phyloP scores from a whole-genome alignment of 345 rosid species.

The Acer campestre region DNA sequence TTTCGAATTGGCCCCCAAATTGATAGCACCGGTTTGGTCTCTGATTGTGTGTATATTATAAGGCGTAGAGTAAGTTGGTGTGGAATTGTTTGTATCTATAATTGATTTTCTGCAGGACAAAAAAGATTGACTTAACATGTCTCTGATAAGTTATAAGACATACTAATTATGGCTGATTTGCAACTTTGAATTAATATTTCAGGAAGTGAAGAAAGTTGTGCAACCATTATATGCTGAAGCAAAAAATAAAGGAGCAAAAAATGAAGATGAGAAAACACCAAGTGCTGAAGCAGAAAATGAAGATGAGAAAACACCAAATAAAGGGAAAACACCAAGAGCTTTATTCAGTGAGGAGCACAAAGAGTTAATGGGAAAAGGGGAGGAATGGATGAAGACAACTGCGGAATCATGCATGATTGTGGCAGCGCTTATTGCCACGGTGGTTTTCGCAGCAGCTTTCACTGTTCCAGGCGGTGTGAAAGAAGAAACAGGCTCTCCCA shows the following conservation, averaged over 20 bases:
- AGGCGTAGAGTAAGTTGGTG: too few relatives aligned
- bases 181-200: too few relatives aligned
- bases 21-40: too few relatives aligned
- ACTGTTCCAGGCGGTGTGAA: constrained; percentile 18
- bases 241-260: too few relatives aligned
- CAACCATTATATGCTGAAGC: constrained; percentile 9
- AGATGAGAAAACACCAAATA: not conserved
- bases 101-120: too few relatives aligned
- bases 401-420: constrained; percentile 12
- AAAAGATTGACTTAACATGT: too few relatives aligned
- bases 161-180: too few relatives aligned
- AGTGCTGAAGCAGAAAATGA: constrained; percentile 3
- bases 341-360: not conserved
- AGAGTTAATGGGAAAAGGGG: not conserved
- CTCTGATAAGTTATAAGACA: too few relatives aligned
- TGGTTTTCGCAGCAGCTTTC: constrained; percentile 15
- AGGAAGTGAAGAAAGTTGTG: constrained; percentile 25
- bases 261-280: too few relatives aligned
- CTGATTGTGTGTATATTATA: too few relatives aligned
- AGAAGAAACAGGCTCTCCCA: constrained; percentile 7
- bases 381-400: constrained; percentile 6
- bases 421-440: constrained; percentile 5
- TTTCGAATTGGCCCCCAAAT: too few relatives aligned
- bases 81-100: too few relatives aligned
- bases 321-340: constrained; percentile 10